Evolutionary conservation across 495 filamentous ascomycete genomes (phyloP).

Genomic region (Xylaria flabelliformis): DNA sequence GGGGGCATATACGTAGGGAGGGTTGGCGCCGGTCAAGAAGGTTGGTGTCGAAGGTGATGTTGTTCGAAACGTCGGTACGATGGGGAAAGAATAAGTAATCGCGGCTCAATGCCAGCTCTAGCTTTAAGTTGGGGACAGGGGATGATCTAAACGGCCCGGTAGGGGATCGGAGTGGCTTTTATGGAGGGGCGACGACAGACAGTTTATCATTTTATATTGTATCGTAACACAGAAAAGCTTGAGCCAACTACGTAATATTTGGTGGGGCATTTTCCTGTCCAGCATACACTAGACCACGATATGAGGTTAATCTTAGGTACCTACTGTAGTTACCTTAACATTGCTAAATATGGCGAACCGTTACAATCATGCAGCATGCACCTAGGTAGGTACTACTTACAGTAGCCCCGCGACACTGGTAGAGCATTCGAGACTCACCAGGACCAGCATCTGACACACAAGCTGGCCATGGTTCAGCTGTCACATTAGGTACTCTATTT

Average conservation of each 20-base stretch:
- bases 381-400: not conserved
- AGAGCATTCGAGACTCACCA: not conserved
- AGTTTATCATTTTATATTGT: not conserved
- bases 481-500: not conserved
- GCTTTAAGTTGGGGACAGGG: not conserved
- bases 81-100: not conserved
- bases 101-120: not conserved
- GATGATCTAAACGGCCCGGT: not conserved
- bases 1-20: not conserved
- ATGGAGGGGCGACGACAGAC: not conserved
- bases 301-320: not conserved
- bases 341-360: slow-evolving; percentile 2
- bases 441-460: not conserved
- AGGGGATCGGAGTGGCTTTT: not conserved
- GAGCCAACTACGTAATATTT: slow-evolving; percentile 26
- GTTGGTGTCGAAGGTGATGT: not conserved
- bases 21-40: not conserved
- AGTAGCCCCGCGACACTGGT: not conserved
- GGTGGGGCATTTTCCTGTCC: not conserved
- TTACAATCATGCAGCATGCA: not conserved
- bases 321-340: not conserved
- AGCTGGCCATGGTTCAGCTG: not conserved
- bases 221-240: slow-evolving; percentile 14
- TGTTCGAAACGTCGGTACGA: not conserved
- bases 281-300: not conserved